Evolutionary conservation across 2,329 filamentous ascomycete species (phyloP).

Genomic region (Phialocephala sp.): DNA sequence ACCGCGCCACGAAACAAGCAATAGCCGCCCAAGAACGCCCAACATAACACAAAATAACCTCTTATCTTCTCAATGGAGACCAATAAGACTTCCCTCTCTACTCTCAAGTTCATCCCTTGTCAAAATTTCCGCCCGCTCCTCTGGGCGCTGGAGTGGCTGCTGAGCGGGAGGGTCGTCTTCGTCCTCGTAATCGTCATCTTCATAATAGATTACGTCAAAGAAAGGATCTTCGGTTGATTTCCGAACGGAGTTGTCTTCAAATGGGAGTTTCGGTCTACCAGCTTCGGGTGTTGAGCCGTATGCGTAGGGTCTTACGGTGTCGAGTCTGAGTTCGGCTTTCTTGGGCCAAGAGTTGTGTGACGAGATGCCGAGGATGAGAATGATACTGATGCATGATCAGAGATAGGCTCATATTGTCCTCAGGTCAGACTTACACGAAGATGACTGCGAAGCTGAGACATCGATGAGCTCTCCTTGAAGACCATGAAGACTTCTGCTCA

Average conservation of each 20-base stretch:
- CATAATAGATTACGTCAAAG: constrained; percentile 15
- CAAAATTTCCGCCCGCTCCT: background rate
- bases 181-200: background rate
- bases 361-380: constrained; percentile 26
- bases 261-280: constrained; percentile 30
- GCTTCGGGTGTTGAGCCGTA: constrained; percentile 30
- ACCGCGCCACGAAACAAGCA: background rate
- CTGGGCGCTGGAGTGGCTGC: background rate
- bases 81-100: background rate
- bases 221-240: constrained; percentile 25
- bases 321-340: constrained; percentile 14
- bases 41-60: background rate
- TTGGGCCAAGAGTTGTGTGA: constrained; percentile 14
- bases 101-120: background rate
- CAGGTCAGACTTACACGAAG: constrained; percentile 27
- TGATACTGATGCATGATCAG: constrained; percentile 17
- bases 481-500: constrained; percentile 26
- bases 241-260: constrained; percentile 24
- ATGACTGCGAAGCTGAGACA: constrained; percentile 32
- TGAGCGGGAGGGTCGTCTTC: background rate
- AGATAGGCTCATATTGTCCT: background rate
- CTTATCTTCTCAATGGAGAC: background rate
- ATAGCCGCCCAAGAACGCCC: background rate
- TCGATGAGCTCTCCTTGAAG: constrained; percentile 27
- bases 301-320: constrained; percentile 18